Percentiles rank a stretch among this genome's conserved stretches.
These are phyloP conservation scores for Colletotrichum karsti DNA, from an alignment of 2,329 filamentous ascomycete species.

Conservation along the genomic window DNA sequence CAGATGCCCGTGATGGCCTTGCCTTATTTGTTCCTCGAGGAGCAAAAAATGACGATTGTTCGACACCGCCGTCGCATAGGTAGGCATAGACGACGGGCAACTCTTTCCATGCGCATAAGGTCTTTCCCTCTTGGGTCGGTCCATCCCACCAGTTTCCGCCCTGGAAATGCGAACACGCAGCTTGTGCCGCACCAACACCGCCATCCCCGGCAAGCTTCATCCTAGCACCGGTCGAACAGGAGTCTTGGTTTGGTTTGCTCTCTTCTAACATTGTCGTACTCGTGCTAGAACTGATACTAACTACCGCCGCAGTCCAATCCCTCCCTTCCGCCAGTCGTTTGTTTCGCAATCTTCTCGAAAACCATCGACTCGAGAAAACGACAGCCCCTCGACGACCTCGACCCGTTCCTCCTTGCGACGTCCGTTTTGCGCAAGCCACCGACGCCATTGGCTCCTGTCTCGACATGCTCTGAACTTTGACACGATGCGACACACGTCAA, in stretches of 20 bases:
- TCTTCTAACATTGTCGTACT: neutral
- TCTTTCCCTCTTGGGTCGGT: neutral
- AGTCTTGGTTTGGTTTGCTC: neutral
- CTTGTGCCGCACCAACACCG: constrained; percentile 12
- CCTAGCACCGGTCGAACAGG: neutral
- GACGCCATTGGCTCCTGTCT: neutral
- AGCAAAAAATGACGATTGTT: neutral
- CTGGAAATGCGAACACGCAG: constrained; percentile 11
- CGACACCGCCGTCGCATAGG: neutral
- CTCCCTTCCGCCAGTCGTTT: neutral
- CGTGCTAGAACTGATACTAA: neutral
- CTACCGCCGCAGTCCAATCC: neutral
- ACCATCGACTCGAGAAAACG: neutral
- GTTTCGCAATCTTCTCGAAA: constrained; percentile 19
- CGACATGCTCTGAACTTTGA: neutral
- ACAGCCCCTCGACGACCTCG: neutral
- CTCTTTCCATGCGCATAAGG: constrained; percentile 17
- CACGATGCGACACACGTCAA: constrained; percentile 13
- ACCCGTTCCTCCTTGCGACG: constrained; percentile 9
- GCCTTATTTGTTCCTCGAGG: too few species aligned
- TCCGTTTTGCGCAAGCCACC: constrained; percentile 15
- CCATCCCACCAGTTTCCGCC: constrained; percentile 8
- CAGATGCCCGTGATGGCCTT: too few species aligned
- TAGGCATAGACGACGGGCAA: neutral
- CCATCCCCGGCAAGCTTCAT: constrained; percentile 16